Evolutionary conservation across 148 eudicot genomes (phyloP), one percentile per base, ranked within the genome.

Genomic region (Salicornia ramosissima): DNA sequence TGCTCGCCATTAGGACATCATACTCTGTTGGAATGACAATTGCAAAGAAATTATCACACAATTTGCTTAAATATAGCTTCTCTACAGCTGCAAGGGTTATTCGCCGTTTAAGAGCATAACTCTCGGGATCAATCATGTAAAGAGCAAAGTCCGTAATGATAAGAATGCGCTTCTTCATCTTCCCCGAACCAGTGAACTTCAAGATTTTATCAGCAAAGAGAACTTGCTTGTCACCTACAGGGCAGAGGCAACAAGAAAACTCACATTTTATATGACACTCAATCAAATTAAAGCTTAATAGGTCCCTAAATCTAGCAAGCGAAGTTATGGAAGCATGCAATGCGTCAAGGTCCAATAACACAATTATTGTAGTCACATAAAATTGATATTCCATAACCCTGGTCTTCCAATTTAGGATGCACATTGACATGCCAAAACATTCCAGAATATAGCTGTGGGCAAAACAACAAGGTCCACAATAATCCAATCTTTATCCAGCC

Each of bases 1-100:
- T 91, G 82, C 97, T 94, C 40, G 96, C 97, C 90, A 91, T 80
- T 52, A 94, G 91, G 34, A 94, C 40, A 82, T 94, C 99, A 77
- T 94, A 94, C 69, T 94, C 99, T 18, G 99, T 94, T 63, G 99
- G 97, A 61, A 94, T 82, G 49, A 86, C 80, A 65, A 94, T 70
- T 28, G 91, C 88, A 56, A 89, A 81, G 77, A 94, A 94, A 79
- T 94, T 86, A 73, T 94, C 99, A 71, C 80, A 81, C 45, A 87
- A 73, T 76, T 87, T 85, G 85, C 99, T 94, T 75, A 94, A 68
- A 82, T 82, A 91, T 34, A 94, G 75, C 84, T 82, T 94, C 71
- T 91, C 97, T 18, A 91, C 90, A 62, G 99, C 91, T 11, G 99
- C 87, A 28, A 94, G 85, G 61, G 96, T 83, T 63, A 94, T 82